A percentile compares a stretch with the other conserved stretches of the same genome.
Conservation (phyloP, 2,329 filamentous ascomycete genomes). For the Pseudogymnoascus sp. region DNA sequence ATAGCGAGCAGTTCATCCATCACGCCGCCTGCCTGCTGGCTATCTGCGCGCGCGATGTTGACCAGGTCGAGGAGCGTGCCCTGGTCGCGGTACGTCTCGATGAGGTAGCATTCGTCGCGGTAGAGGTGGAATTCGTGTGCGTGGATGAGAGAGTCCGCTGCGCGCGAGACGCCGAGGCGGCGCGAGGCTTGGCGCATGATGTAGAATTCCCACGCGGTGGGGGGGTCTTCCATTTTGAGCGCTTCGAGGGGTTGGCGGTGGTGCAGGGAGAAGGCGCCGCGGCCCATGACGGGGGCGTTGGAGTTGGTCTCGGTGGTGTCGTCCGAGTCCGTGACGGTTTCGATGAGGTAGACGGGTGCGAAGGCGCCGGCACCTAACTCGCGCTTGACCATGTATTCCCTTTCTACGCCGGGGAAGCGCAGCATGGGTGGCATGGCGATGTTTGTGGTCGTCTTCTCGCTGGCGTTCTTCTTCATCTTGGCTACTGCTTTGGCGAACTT, state of each 20-base stretch:
- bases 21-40: conserved; percentile 48
- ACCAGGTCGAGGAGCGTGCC: conserved; percentile 93
- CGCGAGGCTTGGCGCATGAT: conserved; percentile 79
- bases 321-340: conserved; percentile 54
- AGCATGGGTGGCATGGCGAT: conserved; percentile 56
- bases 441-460: conserved; percentile 54
- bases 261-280: conserved; percentile 50
- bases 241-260: conserved; percentile 61
- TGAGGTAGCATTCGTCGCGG: conserved; percentile 78
- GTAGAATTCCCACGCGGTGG: conserved; percentile 90
- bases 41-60: conserved; percentile 71
- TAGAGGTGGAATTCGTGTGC: conserved; percentile 91
- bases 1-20: conserved; percentile 90
- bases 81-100: conserved; percentile 81
- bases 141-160: conserved; percentile 68
- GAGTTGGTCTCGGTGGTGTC: conserved; percentile 41
- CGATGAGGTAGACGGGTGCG: conserved; percentile 87
- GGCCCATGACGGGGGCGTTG: conserved; percentile 48
- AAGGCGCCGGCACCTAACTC: conserved; percentile 92
- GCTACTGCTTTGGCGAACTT: conserved; percentile 62
- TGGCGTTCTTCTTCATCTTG: conserved; percentile 35
- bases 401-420: conserved; percentile 56
- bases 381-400: conserved; percentile 69
- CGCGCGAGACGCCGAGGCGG: conserved; percentile 67
- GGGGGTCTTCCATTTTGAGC: conserved; percentile 88